Evolutionary conservation across 805 yeast species (phyloP), one percentile per base, ranked within the genome.

Genomic region (Ogataea ganodermae): DNA sequence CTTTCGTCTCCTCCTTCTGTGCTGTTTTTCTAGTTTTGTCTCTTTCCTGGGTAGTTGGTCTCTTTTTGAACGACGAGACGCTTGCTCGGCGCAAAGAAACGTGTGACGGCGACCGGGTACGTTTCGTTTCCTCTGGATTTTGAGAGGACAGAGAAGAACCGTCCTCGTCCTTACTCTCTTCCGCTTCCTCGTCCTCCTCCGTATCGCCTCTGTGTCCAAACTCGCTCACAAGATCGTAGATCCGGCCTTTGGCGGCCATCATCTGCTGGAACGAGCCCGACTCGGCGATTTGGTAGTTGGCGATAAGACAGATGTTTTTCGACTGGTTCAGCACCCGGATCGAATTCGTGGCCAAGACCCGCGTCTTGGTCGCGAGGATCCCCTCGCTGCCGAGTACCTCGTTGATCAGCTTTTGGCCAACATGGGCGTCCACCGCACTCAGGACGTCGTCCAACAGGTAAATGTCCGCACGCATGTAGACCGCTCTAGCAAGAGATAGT

Each of bases 381-480:
- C 79, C 43, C 18, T 69, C 3, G 7, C 55, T 61, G 28, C 73
- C 69, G 14, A 81, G 59, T 13, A 82, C 84, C 31, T 72, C 57
- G 5, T 83, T 84, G 55, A 87, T 83, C 58, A 94, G 73, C 61
- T 89, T 96, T 55, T 81, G 82, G 10, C 96, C 92, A 53, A 94
- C 99, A 65, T 94, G 99, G 59, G 90, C 97, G 69, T 94, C 99
- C 35, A 94, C 99, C 21, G 99, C 99, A 64, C 96, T 86, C 50
- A 94, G 76, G 8, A 96, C 88, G 68, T 94, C 99, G 66, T 94
- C 99, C 53, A 94, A 70, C 33, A 94, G 70, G 64, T 89, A 90
- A 24, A 94, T 80, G 62, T 94, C 98, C 3, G 98, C 95, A 55
- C 98, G 78, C 10, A 96, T 80, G 64, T 94, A 94, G 8, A 94